Evolutionary conservation across 2,329 filamentous ascomycete genomes (phyloP), one percentile per base, ranked within the genome.

Genomic region (Verticillium dahliae): DNA sequence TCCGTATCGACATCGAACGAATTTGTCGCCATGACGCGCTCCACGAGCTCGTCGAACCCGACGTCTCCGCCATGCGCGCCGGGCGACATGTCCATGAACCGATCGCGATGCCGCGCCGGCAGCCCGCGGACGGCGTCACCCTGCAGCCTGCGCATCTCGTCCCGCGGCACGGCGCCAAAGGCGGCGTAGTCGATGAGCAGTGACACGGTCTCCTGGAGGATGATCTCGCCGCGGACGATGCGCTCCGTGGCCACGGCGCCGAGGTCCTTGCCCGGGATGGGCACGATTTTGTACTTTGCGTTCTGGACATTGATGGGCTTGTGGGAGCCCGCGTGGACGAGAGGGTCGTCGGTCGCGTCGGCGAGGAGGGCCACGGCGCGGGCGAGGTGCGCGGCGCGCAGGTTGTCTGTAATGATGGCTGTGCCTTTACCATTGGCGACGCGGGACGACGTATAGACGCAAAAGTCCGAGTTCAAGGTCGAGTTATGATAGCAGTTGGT

Each of bases 201-300:
- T 7, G 73, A 74, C 10, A 72, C 69, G 55, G 75, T 76, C 64
- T 73, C 73, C 62, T 71, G 72, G 67, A 77, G 72, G 66, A 78
- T 73, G 55, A 69, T 66, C 58, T 77, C 75, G 41, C 76, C 75
- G 37, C 74, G 68, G 35, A 65, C 62, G 64, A 78, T 72, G 63
- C 66, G 68, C 37, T 65, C 60, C 4, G 65, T 71, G 11, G 76
- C 76, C 6, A 76, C 69, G 5, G 77, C 64, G 34, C 76, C 76
- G 62, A 70, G 94, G 45, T 72, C 76, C 63, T 77, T 78, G 35
- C 75, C 75, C 7, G 73, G 72, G 37, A 78, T 70, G 10, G 69
- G 69, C 31, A 71, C 69, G n/a, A 77, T 69, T 55, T 69, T 65
- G 67, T 73, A 77, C 52, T 67, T 70, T 38, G 56, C 60, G 41